Evolutionary conservation across 2,329 filamentous ascomycete species (phyloP).

Genomic region (Colletotrichum sp.): DNA sequence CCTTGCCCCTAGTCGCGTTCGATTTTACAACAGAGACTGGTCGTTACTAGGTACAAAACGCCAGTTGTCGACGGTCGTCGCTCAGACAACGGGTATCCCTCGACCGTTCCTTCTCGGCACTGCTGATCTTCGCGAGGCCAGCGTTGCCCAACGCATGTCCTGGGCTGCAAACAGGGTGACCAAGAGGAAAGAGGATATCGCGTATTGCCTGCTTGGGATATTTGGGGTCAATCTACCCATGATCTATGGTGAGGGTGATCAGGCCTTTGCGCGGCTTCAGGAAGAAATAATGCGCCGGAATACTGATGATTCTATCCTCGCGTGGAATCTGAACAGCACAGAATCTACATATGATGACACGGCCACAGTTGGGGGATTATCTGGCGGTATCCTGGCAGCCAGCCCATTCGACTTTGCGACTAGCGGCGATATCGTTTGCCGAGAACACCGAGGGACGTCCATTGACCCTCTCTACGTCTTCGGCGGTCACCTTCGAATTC

Average conservation of each 20-base stretch:
- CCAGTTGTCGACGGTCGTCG: too few relatives aligned
- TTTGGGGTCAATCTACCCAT: background rate
- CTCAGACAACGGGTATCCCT: too few relatives aligned
- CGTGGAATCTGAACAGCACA: background rate
- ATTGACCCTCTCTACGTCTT: too few relatives aligned
- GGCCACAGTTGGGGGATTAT: too few relatives aligned
- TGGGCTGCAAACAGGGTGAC: background rate
- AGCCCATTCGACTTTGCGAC: background rate
- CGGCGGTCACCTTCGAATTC: background rate
- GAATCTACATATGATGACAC: too few relatives aligned
- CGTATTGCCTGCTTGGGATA: background rate
- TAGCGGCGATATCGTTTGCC: background rate
- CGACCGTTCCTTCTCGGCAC: too few relatives aligned
- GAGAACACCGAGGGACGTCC: background rate
- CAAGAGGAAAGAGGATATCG: background rate
- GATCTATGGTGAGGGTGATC: background rate
- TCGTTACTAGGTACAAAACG: too few relatives aligned
- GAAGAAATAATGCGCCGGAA: too few relatives aligned
- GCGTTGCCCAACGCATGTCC: background rate
- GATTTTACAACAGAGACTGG: too few relatives aligned
- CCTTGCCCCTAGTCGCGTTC: too few relatives aligned
- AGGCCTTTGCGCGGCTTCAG: background rate
- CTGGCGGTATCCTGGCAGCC: background rate
- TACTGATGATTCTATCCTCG: too few relatives aligned
- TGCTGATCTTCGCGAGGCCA: background rate